Base-by-base conservation (phyloP, 139 green algal genomes). In the Closterium sp. region DNA sequence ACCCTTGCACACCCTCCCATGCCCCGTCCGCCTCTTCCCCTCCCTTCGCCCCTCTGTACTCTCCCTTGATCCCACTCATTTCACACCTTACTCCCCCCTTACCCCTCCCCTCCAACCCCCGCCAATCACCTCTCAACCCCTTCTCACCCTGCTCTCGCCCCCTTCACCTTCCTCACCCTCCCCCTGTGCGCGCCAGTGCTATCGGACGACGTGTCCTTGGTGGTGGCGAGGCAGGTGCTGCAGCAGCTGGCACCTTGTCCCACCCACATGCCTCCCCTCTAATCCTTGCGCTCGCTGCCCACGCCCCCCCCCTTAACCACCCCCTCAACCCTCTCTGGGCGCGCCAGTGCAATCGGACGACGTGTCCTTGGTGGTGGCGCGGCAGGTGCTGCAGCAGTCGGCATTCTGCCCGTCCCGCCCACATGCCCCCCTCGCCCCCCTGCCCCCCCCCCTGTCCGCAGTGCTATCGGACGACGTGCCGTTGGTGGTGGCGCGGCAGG, bases 401-500 rank as follows among this genome's bases (percentile, higher is more conserved):
- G n/a, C n/a, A n/a, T n/a, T n/a, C n/a, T n/a, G 5, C 42, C 42
- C 42, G 5, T 62, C 42, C 42, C 2, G 9, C 62, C 62, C 62
- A 27, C 62, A 13, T 4, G 4, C 38, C 38, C 38, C 10, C 38
- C 38, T 45, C 38, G 4, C 38, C 38, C 38, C 38, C 38, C 38
- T 13, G 7, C 38, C 38, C 38, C 17, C 62, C 62, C 45, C 45
- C 45, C 10, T 38, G 2, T 9, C 62, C 13, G n/a, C 27, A 94
- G 70, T 95, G 93, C n/a, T 94, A 11, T 91, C 87, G 13, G 94
- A 95, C 38, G 91, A 93, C 4, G 94, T 96, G 4, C 93, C 94
- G 0, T 32, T 96, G 84, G 93, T 92, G 85, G 89, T 92, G 6
- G 92, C 91, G 88, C 87, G 94, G 84, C 90, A 93, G 92, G 62